Base-by-base conservation (phyloP, 225 moss, liverwort and hornwort species). In the Bryoerythrophyllum caledonicum region DNA sequence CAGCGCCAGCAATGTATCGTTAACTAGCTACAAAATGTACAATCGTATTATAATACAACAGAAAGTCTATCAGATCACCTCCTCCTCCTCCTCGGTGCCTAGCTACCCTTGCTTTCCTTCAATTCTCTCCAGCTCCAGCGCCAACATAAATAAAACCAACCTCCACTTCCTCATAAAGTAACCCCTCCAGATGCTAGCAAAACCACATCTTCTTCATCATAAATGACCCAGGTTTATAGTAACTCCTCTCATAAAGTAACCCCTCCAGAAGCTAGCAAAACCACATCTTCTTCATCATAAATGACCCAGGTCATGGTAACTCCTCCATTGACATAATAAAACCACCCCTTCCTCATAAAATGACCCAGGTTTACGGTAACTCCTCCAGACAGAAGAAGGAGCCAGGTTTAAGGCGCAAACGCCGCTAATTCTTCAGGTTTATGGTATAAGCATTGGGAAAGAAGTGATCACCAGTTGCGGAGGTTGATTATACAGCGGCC, bases 11-110 rank as follows among this genome's bases (percentile, higher is more conserved):
- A 68, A 70, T 60, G 68, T 69, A 69, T 37, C 0, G 49, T 60
- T 12, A 35, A 46, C 72, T 70, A 79, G n/a, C 80, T 80, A 68
- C 61, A 73, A 59, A 73, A 62, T 80, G 68, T 80, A 80, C 80
- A 80, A 61, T 69, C 63, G 30, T 32, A 51, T 38, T 38, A 38
- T 49, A 49, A 49, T 80, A 80, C 80, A 80, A 44, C 80, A 74
- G 55, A 60, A 66, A 54, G 23, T n/a, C n/a, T n/a, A 49, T 19
- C 5, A 24, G 68, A 38, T 38, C 38, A 38, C 19, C 73, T 24
- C 17, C 34, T 41, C 61, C 40, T 56, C 40, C 64, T 46, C 19
- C 7, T 49, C 44, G 44, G 21, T 7, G 13, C 10, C 40, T 58
- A 71, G n/a, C 27, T 20, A 20, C 17, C 40, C 68, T 40, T 13